A percentile compares a stretch with the other conserved stretches of the same genome.
These are phyloP conservation scores for Trypanosomatidae sp. DNA, from an alignment of 208 protist genomes.

Conservation along the genomic window DNA sequence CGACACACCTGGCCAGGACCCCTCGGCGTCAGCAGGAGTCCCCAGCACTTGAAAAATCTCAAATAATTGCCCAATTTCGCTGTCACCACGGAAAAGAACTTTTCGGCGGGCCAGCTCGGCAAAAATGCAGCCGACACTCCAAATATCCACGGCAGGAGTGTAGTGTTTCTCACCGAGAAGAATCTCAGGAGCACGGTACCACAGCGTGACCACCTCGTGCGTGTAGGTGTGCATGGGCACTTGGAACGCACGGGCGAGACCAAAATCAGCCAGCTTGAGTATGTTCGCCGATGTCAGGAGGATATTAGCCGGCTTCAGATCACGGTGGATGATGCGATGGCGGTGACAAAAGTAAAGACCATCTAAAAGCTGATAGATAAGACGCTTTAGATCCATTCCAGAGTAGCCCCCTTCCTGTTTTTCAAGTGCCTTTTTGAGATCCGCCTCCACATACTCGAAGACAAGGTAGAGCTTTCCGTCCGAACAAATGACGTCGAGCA, in stretches of 20 bases:
- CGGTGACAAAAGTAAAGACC: slow-evolving; percentile 94
- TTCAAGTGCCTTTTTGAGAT: slow-evolving; percentile 98
- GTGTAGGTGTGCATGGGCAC: slow-evolving; percentile 99
- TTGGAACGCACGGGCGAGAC: slow-evolving; percentile 97
- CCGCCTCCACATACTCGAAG: slow-evolving; percentile 92
- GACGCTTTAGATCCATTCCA: slow-evolving; percentile 73
- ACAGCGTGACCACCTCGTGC: slow-evolving; percentile 99
- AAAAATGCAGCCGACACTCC: slow-evolving; percentile 99
- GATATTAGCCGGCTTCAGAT: slow-evolving; percentile 97
- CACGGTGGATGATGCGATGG: slow-evolving; percentile 94
- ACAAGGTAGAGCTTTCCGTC: slow-evolving; percentile 92
- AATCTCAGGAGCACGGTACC: slow-evolving; percentile 99
- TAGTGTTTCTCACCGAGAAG: slow-evolving; percentile 99
- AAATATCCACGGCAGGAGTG: slow-evolving; percentile 99
- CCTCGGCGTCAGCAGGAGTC: slow-evolving; percentile 93
- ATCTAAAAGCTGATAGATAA: slow-evolving; percentile 92
- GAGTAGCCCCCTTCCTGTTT: slow-evolving; percentile 69
- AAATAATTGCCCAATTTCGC: slow-evolving; percentile 98
- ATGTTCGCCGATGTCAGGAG: slow-evolving; percentile 82
- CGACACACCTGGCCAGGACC: slow-evolving; percentile 97
- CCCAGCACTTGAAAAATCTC: slow-evolving; percentile 98
- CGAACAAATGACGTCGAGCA: slow-evolving; percentile 88
- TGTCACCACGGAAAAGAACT: slow-evolving; percentile 98
- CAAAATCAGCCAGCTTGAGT: slow-evolving; percentile 96
- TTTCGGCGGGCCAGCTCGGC: slow-evolving; percentile 95